A percentile compares a stretch with the other conserved stretches of the same genome.
Evolutionary conservation across 768 basidiomycete genomes (phyloP).

Genomic region (Mycena epipterygia): DNA sequence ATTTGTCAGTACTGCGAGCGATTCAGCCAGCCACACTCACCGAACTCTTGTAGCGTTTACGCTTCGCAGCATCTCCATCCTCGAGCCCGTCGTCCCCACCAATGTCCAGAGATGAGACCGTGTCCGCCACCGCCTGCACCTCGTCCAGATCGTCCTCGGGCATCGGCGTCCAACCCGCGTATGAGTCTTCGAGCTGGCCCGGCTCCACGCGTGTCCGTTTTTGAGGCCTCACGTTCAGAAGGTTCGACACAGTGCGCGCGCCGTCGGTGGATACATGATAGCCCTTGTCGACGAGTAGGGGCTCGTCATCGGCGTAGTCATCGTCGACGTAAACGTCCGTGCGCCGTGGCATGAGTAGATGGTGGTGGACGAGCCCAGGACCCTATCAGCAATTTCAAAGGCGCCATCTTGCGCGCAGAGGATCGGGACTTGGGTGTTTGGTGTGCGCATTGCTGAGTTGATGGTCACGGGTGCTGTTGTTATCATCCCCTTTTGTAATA

Average conservation of each 20-base stretch:
- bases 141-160: not conserved
- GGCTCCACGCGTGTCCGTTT: not conserved
- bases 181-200: not conserved
- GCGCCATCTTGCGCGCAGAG: too few relatives aligned
- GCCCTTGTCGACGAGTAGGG: not conserved
- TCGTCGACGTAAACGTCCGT: too few relatives aligned
- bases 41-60: slow-evolving; percentile 8
- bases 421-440: too few relatives aligned
- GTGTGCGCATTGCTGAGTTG: too few relatives aligned
- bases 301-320: not conserved
- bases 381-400: too few relatives aligned
- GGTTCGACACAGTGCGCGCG: not conserved
- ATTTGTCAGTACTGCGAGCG: not conserved
- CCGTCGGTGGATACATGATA: not conserved
- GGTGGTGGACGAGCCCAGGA: too few relatives aligned
- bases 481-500: too few relatives aligned
- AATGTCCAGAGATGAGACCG: not conserved
- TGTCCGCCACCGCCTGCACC: not conserved
- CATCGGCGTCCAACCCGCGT: not conserved
- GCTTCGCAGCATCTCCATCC: not conserved
- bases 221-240: not conserved
- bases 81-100: too few relatives aligned
- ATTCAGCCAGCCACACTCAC: not conserved
- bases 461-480: too few relatives aligned
- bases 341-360: not conserved